Evolutionary conservation across 441 rosid species (phyloP), one percentile per base, ranked within the genome.

Genomic region (Viola pubescens): DNA sequence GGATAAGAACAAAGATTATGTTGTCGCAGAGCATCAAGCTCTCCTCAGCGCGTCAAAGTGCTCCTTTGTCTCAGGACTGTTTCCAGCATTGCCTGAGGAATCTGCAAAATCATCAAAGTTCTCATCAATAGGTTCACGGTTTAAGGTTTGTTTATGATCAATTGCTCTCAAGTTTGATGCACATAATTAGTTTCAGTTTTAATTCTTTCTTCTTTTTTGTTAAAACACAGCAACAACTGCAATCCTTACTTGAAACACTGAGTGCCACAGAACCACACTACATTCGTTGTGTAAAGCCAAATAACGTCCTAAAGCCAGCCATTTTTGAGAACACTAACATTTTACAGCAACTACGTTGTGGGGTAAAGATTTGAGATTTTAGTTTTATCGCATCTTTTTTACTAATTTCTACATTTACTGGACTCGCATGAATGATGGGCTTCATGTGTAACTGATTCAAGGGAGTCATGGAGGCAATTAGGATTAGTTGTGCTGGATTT

Each of bases 401-500:
- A 46, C 58, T 65, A 45, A 54, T 41, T 39, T 48, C 53, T 19
- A 52, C 39, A 37, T 52, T 16, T 16, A 16, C 19, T 16, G 19
- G 19, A 16, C 19, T 60, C 60, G 37, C 55, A 16, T 71, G 49
- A 41, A 26, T 52, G 13, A 50, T 51, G 42, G 56, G 26, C 56
- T 54, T 70, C 9, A 19, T 59, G 45, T 37, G 34, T 59, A 64
- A 60, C 43, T 73, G 48, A 59, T 43, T 69, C 52, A 70, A 94
- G 99, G 99, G 98, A 46, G 99, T 94, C 68, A 80, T 94, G 94
- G 97, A 94, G 75, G 99, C 97, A 61, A 91, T 94, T 69, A 82
- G 99, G 79, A 94, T 94, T 70, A 94, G 98, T 58, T 94, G 99
- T 73, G 98, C 97, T 52, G 97, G 98, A 64, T 94, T 79, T 79